phyloP scores from a whole-genome alignment of 1,139 yeast genomes.

The Candida pseudoviswanathii region DNA sequence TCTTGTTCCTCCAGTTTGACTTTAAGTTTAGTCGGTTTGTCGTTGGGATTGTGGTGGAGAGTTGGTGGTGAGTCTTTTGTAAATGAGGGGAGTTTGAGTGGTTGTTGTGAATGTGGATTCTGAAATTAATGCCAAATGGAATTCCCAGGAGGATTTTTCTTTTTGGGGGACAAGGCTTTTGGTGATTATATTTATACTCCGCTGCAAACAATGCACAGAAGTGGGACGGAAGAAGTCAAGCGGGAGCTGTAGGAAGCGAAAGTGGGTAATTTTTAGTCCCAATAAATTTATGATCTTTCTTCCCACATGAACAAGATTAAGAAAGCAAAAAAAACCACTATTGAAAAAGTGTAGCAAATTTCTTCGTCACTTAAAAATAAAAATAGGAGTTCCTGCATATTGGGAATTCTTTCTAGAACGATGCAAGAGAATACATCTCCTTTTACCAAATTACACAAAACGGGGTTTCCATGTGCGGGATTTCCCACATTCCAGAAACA shows the following conservation, averaged over 20 bases:
- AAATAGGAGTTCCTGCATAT: not conserved
- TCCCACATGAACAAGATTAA: not conserved
- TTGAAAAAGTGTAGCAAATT: not conserved
- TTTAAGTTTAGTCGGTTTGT: too few relatives aligned
- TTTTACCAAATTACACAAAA: constrained; percentile 3
- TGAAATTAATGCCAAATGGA: not conserved
- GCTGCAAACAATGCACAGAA: too few relatives aligned
- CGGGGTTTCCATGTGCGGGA: not conserved
- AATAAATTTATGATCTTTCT: too few relatives aligned
- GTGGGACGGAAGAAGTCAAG: too few relatives aligned
- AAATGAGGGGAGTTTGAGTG: too few relatives aligned
- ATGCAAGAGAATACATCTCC: constrained; percentile 8
- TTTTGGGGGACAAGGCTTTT: not conserved
- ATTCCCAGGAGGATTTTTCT: not conserved
- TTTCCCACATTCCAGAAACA: not conserved
- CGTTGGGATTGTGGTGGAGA: too few relatives aligned
- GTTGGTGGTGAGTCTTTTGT: too few relatives aligned
- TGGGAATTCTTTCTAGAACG: constrained; percentile 7
- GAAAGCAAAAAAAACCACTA: not conserved
- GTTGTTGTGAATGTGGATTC: too few relatives aligned
- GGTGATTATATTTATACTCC: not conserved
- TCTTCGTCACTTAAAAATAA: not conserved
- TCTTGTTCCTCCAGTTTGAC: too few relatives aligned
- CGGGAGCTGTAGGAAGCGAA: too few relatives aligned
- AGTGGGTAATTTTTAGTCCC: too few relatives aligned